Conservation (phyloP, 345 rosid species). For the Jatropha curcas region DNA sequence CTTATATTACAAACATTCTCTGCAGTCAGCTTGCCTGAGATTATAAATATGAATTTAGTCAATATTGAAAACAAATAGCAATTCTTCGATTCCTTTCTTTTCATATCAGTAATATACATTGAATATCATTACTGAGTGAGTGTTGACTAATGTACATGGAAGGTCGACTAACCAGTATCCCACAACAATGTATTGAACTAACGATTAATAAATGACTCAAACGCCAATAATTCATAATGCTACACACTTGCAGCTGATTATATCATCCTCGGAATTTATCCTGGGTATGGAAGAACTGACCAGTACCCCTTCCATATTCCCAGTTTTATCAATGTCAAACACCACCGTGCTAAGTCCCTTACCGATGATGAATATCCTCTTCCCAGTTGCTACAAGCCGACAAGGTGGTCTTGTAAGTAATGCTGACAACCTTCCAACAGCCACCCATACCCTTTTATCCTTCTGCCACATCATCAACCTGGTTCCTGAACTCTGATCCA, state of each 20-base stretch:
- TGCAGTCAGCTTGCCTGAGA: too few relatives aligned
- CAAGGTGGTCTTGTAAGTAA: slow-evolving; percentile 68
- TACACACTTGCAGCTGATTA: slow-evolving; percentile 57
- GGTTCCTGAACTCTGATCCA: slow-evolving; percentile 75
- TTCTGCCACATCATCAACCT: slow-evolving; percentile 69
- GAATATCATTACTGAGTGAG: neutral
- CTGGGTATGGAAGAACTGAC: slow-evolving; percentile 66
- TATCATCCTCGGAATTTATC: slow-evolving; percentile 40
- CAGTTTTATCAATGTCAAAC: slow-evolving; percentile 50
- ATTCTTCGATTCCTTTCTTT: neutral
- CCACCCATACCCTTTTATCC: slow-evolving; percentile 57
- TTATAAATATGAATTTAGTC: neutral
- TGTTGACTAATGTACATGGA: neutral
- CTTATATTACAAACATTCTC: too few relatives aligned
- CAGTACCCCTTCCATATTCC: slow-evolving; percentile 58
- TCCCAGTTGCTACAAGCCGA: slow-evolving; percentile 63
- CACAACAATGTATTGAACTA: neutral
- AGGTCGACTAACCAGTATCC: neutral
- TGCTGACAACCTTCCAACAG: slow-evolving; percentile 62
- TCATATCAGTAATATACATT: neutral
- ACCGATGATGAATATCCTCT: slow-evolving; percentile 59
- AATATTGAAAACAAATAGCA: neutral
- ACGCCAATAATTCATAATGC: slow-evolving; percentile 37
- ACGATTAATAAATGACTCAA: neutral
- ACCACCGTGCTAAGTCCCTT: slow-evolving; percentile 69